These are phyloP conservation scores for Linderniella brevidens DNA, from an alignment of 257 asterid species.

Conservation along the genomic window DNA sequence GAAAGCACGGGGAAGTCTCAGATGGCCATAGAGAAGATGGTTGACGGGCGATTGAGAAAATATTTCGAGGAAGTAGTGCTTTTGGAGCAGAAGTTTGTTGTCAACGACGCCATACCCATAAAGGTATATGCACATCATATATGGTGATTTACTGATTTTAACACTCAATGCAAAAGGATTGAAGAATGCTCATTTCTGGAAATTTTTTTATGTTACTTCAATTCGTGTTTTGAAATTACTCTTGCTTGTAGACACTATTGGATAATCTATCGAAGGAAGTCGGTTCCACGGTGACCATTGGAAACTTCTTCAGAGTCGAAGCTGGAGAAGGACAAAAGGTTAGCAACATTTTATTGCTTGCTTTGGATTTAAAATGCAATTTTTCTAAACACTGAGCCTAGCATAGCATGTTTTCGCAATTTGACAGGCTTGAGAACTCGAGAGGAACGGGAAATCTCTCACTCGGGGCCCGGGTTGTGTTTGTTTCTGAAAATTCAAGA, in stretches of 20 bases:
- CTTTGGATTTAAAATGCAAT: too few relatives aligned
- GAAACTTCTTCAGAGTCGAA: slow-evolving; percentile 68
- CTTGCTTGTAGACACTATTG: slow-evolving; percentile 40
- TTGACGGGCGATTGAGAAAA: slow-evolving; percentile 87
- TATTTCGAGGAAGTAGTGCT: slow-evolving; percentile 90
- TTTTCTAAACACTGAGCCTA: too few relatives aligned
- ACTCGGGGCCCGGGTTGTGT: too few relatives aligned
- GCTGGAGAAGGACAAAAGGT: slow-evolving; percentile 91
- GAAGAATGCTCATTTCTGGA: too few relatives aligned
- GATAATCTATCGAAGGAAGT: slow-evolving; percentile 65
- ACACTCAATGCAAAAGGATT: too few relatives aligned
- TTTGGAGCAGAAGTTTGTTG: slow-evolving; percentile 87
- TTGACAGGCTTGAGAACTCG: too few relatives aligned
- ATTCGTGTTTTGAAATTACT: not conserved
- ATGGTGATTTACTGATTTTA: not conserved
- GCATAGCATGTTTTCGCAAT: too few relatives aligned
- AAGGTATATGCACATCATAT: slow-evolving; percentile 25
- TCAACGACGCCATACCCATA: slow-evolving; percentile 48
- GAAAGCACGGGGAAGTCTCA: slow-evolving; percentile 81
- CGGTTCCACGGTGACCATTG: slow-evolving; percentile 65
- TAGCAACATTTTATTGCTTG: slow-evolving; percentile 4
- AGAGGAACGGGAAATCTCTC: too few relatives aligned
- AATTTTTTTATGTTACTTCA: too few relatives aligned
- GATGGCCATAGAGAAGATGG: slow-evolving; percentile 81
- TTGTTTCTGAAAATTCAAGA: too few relatives aligned